phyloP scores from a whole-genome alignment of 1,284 basidiomycete genomes.

The Naganishia liquefaciens region DNA sequence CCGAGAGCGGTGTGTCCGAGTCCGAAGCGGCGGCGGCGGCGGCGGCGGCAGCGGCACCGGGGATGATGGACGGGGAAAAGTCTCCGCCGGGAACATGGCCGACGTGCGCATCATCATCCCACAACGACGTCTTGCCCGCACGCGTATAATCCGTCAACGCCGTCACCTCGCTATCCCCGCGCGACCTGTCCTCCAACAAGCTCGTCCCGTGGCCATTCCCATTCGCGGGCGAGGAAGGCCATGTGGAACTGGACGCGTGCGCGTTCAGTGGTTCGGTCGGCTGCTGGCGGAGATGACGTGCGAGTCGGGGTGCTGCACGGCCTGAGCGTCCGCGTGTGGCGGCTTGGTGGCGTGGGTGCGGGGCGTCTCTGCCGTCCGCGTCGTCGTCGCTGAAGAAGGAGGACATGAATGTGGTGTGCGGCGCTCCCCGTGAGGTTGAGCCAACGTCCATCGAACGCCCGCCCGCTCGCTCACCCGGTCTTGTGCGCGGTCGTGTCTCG shows the following conservation, averaged over 20 bases:
- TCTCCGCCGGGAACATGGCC: slow-evolving; percentile 5
- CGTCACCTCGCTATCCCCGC: not conserved
- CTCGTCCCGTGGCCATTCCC: not conserved
- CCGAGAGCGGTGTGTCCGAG: slow-evolving; percentile 35
- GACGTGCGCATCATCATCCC: not conserved
- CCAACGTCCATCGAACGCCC: no score
- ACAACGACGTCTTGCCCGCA: no score
- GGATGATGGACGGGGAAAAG: not conserved
- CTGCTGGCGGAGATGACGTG: slow-evolving; percentile 22
- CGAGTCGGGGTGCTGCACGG: slow-evolving; percentile 24
- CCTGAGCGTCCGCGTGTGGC: not conserved
- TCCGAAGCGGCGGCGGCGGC: slow-evolving; percentile 35
- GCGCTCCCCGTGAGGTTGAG: no score
- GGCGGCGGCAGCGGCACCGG: not conserved
- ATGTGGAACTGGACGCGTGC: slow-evolving; percentile 13
- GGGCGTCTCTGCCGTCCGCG: slow-evolving; percentile 10
- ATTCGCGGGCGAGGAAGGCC: slow-evolving; percentile 2
- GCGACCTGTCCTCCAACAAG: not conserved
- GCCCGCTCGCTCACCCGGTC: no score
- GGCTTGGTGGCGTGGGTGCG: not conserved
- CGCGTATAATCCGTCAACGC: not conserved
- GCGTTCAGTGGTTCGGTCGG: slow-evolving; percentile 9
- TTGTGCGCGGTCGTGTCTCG: no score
- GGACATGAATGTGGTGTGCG: no score
- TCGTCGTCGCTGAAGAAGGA: slow-evolving; percentile 37